Conservation (phyloP, 2,329 filamentous ascomycete genomes). For the Talaromyces pinophilus region DNA sequence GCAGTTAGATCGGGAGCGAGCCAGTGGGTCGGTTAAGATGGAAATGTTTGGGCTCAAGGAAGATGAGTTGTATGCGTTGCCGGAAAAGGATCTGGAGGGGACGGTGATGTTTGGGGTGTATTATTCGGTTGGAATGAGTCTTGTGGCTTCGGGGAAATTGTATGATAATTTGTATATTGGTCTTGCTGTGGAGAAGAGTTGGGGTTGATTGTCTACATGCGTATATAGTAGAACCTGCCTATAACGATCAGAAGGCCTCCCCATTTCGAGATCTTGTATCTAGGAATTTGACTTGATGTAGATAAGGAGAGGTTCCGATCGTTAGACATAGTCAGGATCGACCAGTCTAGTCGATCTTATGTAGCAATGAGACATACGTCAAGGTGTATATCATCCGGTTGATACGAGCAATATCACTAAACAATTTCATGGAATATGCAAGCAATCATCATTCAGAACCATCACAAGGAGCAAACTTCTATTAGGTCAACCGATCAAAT, state of each 20-base stretch:
- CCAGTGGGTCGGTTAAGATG: neutral
- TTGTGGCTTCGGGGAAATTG: neutral
- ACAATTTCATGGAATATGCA: neutral
- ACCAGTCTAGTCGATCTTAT: neutral
- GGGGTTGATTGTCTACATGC: neutral
- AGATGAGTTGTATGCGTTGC: neutral
- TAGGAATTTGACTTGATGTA: neutral
- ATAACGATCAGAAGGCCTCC: neutral
- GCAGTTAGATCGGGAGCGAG: neutral
- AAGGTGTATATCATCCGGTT: neutral
- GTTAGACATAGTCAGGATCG: neutral
- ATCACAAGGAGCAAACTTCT: constrained; percentile 8
- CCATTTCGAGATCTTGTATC: neutral
- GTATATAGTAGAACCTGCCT: neutral
- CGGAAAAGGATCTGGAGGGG: neutral
- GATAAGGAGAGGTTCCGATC: neutral
- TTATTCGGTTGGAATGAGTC: neutral
- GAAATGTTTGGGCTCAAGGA: neutral
- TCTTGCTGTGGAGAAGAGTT: neutral
- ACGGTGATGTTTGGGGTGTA: neutral
- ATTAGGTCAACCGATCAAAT: constrained; percentile 12
- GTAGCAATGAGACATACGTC: neutral
- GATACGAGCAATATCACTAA: neutral
- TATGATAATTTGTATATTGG: neutral
- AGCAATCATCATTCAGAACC: neutral